Base-by-base conservation (phyloP, 106 monocot species). In the Dioscorea zingiberensis region DNA sequence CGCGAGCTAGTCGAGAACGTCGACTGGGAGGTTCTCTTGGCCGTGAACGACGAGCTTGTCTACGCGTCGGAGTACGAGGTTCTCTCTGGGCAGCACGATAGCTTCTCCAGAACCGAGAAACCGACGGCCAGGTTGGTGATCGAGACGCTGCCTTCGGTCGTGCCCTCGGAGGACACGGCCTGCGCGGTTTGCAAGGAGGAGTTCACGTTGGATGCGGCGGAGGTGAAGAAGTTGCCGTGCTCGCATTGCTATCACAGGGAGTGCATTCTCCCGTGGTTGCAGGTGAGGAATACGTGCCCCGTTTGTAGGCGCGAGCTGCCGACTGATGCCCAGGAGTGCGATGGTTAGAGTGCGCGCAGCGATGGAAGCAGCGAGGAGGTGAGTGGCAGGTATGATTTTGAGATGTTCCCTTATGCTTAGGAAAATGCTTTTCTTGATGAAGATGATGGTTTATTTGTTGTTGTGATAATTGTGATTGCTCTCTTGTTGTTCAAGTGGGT, bases 291-390 rank as follows among this genome's bases (percentile, higher is more conserved):
- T 47, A 57, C 71, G 0, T 81, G 81, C 19, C 81, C 81, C 1
- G 58, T 87, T 23, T 87, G 87, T 54, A 64, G 85, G 5, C 69
- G 54, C 47, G 87, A 83, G 64, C 59, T 87, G 71, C 79, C 74
- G 18, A 87, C 87, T 0, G 83, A 87, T 68, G 77, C 82, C 62
- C 45, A 66, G 25, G 75, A 81, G 25, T 75, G 67, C 21, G 80
- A 81, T 75, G 74, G 32, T 45, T 58, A 3, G 68, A 69, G 25
- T 23, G 54, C 67, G 0, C 38, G 44, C 5, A 30, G 30, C 4
- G 30, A 0, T 27, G 26, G 53, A 3, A 54, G 53, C 53, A 54
- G 25, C 58, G 22, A 60, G 27, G 62, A 45, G 21, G 27, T 47
- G 13, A 15, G 13, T 10, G 46, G 4, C 21, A 64, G 64, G 64